A percentile compares a stretch with the other conserved stretches of the same genome.
Evolutionary conservation across 352 stramenopile species (phyloP).

Genomic region (Stramenopiles sp.): DNA sequence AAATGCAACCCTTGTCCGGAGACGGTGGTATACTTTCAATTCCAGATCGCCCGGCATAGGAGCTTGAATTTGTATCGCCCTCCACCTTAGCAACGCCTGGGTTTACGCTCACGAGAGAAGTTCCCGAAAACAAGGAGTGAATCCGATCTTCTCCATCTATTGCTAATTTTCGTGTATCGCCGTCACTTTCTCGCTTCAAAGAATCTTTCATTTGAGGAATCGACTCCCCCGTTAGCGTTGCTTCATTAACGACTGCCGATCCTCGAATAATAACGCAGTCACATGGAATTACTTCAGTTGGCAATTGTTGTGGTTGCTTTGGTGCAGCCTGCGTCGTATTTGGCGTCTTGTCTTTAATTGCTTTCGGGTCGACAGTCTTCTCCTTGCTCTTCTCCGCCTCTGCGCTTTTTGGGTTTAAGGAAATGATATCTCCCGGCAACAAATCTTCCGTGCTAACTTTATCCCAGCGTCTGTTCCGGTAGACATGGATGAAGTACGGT

Average conservation of each 20-base stretch:
- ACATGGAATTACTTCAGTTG: conserved; percentile 57
- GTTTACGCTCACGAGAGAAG: background rate
- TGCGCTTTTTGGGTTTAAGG: background rate
- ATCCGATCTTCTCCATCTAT: background rate
- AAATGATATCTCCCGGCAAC: conserved; percentile 71
- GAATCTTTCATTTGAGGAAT: conserved; percentile 92
- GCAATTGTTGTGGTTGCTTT: background rate
- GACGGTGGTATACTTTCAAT: conserved; percentile 37
- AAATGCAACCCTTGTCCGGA: conserved; percentile 71
- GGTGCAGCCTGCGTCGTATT: conserved; percentile 5
- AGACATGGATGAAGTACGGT: conserved; percentile 61
- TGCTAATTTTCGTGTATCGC: conserved; percentile 32
- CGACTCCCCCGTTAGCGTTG: conserved; percentile 92
- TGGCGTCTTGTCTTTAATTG: conserved; percentile 1
- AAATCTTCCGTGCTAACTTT: conserved; percentile 54
- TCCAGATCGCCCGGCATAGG: background rate
- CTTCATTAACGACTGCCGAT: conserved; percentile 89
- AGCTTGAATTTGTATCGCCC: background rate
- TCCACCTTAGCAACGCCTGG: background rate
- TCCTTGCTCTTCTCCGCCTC: conserved; percentile 16
- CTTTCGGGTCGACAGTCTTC: conserved; percentile 37
- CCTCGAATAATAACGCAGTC: conserved; percentile 85
- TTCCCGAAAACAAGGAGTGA: background rate
- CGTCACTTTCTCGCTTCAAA: conserved; percentile 48
- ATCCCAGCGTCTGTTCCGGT: conserved; percentile 56